A percentile compares a stretch with the other conserved stretches of the same genome.
phyloP scores from a whole-genome alignment of 192 early-diverging fungal genomes.

The Dimargaris xerosporica region DNA sequence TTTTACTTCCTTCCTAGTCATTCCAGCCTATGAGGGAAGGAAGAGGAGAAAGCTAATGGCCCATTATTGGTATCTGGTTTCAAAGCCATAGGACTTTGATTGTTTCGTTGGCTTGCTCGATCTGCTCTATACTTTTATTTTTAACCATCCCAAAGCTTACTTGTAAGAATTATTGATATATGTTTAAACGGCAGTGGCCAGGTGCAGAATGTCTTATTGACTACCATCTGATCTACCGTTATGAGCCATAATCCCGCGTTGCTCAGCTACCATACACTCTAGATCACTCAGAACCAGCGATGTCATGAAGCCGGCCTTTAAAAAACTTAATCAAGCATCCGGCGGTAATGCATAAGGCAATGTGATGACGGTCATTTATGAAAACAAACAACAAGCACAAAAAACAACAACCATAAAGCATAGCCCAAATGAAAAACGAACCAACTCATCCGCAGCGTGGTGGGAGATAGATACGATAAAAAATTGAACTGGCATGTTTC shows the following conservation, averaged over 20 bases:
- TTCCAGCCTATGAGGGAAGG: not conserved
- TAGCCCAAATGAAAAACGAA: no score
- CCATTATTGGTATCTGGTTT: no score
- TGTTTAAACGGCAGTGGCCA: not conserved
- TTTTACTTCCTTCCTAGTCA: not conserved
- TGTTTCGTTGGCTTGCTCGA: no score
- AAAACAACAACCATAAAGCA: not conserved
- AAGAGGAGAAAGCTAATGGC: no score
- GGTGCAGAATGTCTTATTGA: not conserved
- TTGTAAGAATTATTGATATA: not conserved
- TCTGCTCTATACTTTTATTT: no score
- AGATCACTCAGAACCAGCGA: not conserved
- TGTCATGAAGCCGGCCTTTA: not conserved
- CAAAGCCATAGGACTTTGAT: no score
- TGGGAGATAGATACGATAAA: no score
- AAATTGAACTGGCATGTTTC: no score
- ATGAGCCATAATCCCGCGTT: not conserved
- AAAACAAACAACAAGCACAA: slow-evolving; percentile 5
- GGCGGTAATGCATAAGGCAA: not conserved
- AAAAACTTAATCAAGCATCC: not conserved
- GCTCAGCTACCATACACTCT: not conserved
- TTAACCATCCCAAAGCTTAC: not conserved
- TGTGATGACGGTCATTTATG: not conserved
- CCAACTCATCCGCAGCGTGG: no score
- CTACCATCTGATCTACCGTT: not conserved